Conservation (phyloP, 192 early-diverging fungal species). For the Gonapodya sp. region DNA sequence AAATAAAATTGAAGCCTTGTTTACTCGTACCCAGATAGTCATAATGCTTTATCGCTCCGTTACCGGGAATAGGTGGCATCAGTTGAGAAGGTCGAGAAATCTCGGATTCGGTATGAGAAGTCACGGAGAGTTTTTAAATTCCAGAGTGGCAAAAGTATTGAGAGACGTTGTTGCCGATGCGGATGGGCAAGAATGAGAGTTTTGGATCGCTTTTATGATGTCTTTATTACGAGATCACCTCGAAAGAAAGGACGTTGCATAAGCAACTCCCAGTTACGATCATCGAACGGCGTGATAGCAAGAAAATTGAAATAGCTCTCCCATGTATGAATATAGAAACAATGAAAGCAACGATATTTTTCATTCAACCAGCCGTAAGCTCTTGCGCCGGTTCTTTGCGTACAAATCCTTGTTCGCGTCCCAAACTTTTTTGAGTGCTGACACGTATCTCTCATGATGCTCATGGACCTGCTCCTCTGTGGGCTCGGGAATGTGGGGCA, state of each 20-base stretch:
- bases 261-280: too few relatives aligned
- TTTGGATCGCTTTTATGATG: not conserved
- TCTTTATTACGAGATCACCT: not conserved
- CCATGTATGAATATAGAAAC: too few relatives aligned
- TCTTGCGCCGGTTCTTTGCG: not conserved
- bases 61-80: not conserved
- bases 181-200: not conserved
- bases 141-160: too few relatives aligned
- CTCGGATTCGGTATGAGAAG: not conserved
- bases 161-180: too few relatives aligned
- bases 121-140: not conserved
- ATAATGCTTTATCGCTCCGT: not conserved
- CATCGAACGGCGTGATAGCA: too few relatives aligned
- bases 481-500: not conserved
- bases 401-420: slow-evolving; percentile 3
- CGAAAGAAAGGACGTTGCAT: too few relatives aligned
- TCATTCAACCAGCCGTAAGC: not conserved
- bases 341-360: too few relatives aligned
- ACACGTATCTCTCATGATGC: not conserved
- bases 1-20: too few relatives aligned
- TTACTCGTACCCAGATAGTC: not conserved
- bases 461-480: slow-evolving; percentile 6
- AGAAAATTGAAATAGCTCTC: too few relatives aligned
- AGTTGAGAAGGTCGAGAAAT: not conserved
- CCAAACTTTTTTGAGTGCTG: slow-evolving; percentile 2